Base-by-base conservation (phyloP, 306 rosid species). In the Potentilla sterilis region DNA sequence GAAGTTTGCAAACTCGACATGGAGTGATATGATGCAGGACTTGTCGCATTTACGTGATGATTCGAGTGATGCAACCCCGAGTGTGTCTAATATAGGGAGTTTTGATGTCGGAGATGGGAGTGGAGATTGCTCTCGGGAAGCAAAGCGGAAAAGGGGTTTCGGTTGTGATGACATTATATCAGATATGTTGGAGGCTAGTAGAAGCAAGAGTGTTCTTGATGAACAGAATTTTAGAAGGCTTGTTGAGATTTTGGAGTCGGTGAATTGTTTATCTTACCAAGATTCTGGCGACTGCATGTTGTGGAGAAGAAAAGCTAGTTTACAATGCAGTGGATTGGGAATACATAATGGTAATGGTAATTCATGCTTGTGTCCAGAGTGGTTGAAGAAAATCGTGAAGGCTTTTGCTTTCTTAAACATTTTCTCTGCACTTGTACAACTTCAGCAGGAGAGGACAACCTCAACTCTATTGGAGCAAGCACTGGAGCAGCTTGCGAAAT, bases 371-470 rank as follows among this genome's bases (percentile, higher is more conserved):
- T 93, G 98, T 82, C 93, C 98, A 13, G 80, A 43, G 9, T 93
- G 98, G 98, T 82, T 91, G 96, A 93, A 91, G 88, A 83, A 57
- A 18, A 70, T 79, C 42, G 57, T 91, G 88, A 88, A 93, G 87
- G 83, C 93, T 14, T 89, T 91, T 83, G 75, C 93, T 79, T 93
- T 89, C 83, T 48, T 91, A 21, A 93, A 93, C 68, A 80, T 84
- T 76, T 86, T 91, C 67, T 87, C 88, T 32, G 85, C 86, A 42
- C 78, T 87, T 77, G 82, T 86, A 80, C 86, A 86, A 85, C 84
- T 83, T 65, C 90, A 83, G 75, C 59, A 80, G 74, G 80, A 81
- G 81, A 75, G 68, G 28, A 54, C 83, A 42, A 80, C 88, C 22
- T 49, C 24, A 5, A 19, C 42, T 75, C 10, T 81, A 49, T 74